phyloP scores from a whole-genome alignment of 768 basidiomycete species.

The Cystobasidium tubakii region DNA sequence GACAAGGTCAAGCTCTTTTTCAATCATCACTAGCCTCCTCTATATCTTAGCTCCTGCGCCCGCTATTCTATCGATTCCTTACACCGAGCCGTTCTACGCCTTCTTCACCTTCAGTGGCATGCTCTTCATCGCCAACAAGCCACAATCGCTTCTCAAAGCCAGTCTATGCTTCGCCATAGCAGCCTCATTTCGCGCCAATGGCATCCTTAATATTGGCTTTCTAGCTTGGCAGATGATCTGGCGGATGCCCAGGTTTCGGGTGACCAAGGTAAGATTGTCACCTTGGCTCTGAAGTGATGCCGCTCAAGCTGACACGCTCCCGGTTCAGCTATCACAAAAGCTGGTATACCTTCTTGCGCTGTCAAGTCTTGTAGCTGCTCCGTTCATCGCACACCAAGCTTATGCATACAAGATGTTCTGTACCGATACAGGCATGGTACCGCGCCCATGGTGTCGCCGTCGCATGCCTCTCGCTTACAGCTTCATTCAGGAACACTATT shows the following conservation, averaged over 20 bases:
- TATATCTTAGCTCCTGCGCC: slow-evolving; percentile 79
- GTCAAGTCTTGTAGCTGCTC: slow-evolving; percentile 52
- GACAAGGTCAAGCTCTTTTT: slow-evolving; percentile 58
- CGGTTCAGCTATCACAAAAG: neutral
- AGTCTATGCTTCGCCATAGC: slow-evolving; percentile 63
- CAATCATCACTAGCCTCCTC: slow-evolving; percentile 60
- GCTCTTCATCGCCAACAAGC: slow-evolving; percentile 38
- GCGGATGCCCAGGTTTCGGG: neutral
- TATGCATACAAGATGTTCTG: slow-evolving; percentile 68
- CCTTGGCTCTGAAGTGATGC: neutral
- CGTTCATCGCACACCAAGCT: slow-evolving; percentile 68
- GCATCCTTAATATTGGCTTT: slow-evolving; percentile 65
- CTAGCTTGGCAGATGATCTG: slow-evolving; percentile 48
- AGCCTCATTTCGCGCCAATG: slow-evolving; percentile 68
- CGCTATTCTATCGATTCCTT: slow-evolving; percentile 65
- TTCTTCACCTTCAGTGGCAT: slow-evolving; percentile 68
- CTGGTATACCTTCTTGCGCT: neutral
- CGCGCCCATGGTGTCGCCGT: slow-evolving; percentile 61
- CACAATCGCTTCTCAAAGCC: slow-evolving; percentile 48
- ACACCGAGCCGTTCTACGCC: slow-evolving; percentile 81
- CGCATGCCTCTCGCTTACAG: slow-evolving; percentile 67
- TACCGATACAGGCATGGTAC: neutral
- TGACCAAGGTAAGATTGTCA: neutral
- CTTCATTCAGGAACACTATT: slow-evolving; percentile 75
- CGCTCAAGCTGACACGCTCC: neutral